Percentiles rank a stretch among this genome's conserved stretches.
Evolutionary conservation across 139 green algal genomes (phyloP).

Genomic region (Micractinium conductrix): DNA sequence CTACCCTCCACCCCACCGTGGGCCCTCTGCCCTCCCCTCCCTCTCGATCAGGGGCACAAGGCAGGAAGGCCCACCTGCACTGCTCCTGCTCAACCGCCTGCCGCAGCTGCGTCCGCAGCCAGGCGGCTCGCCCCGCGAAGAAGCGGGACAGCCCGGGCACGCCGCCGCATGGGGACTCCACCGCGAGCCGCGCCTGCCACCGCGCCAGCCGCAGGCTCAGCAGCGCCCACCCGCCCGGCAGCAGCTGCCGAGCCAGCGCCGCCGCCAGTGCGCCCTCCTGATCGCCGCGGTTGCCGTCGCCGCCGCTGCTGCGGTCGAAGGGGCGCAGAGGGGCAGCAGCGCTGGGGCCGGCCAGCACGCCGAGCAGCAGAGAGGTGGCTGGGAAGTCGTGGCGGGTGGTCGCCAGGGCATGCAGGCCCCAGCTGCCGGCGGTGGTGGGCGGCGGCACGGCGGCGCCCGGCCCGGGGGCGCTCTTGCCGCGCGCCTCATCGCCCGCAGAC

Average conservation of each 20-base stretch:
- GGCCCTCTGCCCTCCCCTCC: too few relatives aligned
- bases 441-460: background rate
- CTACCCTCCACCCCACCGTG: too few relatives aligned
- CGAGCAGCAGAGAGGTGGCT: constrained; percentile 10
- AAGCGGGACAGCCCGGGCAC: constrained; percentile 31
- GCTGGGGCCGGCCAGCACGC: background rate
- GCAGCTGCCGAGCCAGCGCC: background rate
- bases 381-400: background rate
- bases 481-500: background rate
- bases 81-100: background rate
- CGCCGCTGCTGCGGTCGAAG: constrained; percentile 3
- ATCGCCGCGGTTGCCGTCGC: too few relatives aligned
- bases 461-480: background rate
- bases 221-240: constrained; percentile 12
- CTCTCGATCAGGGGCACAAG: too few relatives aligned
- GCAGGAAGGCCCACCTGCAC: constrained; percentile 8
- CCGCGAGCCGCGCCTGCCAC: background rate
- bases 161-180: constrained; percentile 30
- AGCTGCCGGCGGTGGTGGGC: constrained; percentile 1
- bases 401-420: background rate
- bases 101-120: constrained; percentile 9
- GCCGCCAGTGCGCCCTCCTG: background rate
- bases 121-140: background rate
- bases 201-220: too few relatives aligned
- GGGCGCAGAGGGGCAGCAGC: too few relatives aligned